Evolutionary conservation across 1,284 basidiomycete genomes (phyloP).

Genomic region (Fomitopsis schrenkii): DNA sequence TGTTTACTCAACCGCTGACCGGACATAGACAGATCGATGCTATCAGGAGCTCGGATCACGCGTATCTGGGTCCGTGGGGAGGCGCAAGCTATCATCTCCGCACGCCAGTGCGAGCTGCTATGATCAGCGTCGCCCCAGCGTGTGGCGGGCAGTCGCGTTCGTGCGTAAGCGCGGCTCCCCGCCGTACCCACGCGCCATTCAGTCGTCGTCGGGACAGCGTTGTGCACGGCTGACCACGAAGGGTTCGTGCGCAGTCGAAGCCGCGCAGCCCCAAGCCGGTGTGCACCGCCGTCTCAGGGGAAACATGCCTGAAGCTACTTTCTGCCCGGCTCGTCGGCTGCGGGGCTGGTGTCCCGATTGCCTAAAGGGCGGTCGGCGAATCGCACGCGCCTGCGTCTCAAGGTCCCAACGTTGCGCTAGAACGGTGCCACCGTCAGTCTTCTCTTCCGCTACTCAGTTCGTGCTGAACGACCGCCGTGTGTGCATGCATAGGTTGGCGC

Average conservation of each 20-base stretch:
- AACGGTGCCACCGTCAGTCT: not conserved
- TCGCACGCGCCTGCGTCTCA: not conserved
- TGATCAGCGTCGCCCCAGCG: not conserved
- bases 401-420: not conserved
- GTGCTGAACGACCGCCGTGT: not conserved
- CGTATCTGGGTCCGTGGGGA: not conserved
- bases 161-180: not conserved
- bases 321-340: not conserved
- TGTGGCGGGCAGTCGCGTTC: not conserved
- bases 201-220: not conserved
- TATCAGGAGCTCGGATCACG: not conserved
- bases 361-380: not conserved
- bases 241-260: not conserved
- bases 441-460: not conserved
- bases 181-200: not conserved
- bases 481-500: not conserved
- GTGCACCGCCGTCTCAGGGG: not conserved
- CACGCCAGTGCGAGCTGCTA: not conserved
- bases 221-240: not conserved
- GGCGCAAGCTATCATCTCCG: not conserved
- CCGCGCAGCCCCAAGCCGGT: not conserved
- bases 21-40: not conserved
- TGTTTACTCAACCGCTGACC: not conserved
- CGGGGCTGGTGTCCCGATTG: not conserved
- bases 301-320: not conserved